Evolutionary conservation across 2,329 filamentous ascomycete species (phyloP).

Genomic region (Zasmidium angulare): DNA sequence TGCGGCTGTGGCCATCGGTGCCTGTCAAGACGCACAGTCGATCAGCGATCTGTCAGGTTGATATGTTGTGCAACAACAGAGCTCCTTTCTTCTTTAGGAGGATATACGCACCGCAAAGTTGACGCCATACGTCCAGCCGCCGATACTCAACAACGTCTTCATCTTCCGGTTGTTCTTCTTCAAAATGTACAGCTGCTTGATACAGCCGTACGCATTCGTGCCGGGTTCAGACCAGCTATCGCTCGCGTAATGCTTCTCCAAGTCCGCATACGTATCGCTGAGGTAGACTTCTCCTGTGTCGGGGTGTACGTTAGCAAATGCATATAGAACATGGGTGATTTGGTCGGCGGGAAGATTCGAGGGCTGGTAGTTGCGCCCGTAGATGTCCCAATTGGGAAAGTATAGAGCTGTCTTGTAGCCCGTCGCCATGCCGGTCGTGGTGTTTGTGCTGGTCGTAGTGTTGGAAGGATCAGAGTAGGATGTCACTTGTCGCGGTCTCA

Average conservation of each 20-base stretch:
- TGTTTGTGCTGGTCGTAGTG: not conserved
- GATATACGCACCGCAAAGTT: slow-evolving; percentile 63
- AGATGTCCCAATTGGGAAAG: slow-evolving; percentile 32
- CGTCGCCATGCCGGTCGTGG: not conserved
- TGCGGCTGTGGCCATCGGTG: slow-evolving; percentile 51
- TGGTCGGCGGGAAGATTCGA: slow-evolving; percentile 77
- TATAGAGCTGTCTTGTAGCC: slow-evolving; percentile 21
- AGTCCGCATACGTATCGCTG: slow-evolving; percentile 68
- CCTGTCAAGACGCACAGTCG: not conserved
- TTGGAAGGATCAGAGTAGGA: not conserved
- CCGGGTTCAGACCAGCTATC: slow-evolving; percentile 67
- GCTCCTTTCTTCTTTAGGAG: too few relatives aligned
- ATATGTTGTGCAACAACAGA: not conserved
- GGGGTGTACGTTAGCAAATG: slow-evolving; percentile 81
- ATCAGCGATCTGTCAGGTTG: not conserved
- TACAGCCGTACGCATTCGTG: slow-evolving; percentile 71
- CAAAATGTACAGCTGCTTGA: slow-evolving; percentile 73
- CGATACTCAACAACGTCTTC: slow-evolving; percentile 79
- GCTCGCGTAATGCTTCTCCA: slow-evolving; percentile 65
- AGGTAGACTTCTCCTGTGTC: slow-evolving; percentile 78
- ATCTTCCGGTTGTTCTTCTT: slow-evolving; percentile 75
- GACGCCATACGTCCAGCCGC: slow-evolving; percentile 75
- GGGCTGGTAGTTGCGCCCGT: slow-evolving; percentile 68
- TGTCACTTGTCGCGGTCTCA: not conserved
- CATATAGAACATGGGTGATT: slow-evolving; percentile 87